phyloP scores from a whole-genome alignment of 2,329 filamentous ascomycete genomes.

The Hypoxylon sp. region DNA sequence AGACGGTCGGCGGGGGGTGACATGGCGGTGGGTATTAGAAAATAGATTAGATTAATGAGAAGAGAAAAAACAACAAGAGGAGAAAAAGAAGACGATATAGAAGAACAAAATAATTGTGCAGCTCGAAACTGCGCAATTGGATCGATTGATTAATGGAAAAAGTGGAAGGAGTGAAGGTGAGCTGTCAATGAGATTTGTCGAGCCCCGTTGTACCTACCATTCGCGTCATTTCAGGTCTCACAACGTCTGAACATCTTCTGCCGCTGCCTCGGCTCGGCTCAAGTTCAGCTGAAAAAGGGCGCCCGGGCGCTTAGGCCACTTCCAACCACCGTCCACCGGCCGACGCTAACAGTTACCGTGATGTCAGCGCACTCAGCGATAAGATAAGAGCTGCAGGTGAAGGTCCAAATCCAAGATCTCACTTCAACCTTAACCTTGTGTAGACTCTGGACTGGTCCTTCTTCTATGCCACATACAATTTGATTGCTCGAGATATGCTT shows the following conservation, averaged over 20 bases:
- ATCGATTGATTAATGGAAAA: constrained; percentile 18
- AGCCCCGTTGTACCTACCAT: constrained; percentile 11
- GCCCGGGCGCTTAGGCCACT: constrained; percentile 21
- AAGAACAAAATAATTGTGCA: constrained; percentile 15
- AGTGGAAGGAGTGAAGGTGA: constrained; percentile 26
- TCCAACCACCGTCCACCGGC: not conserved
- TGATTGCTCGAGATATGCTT: constrained; percentile 43
- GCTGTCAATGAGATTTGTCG: constrained; percentile 13
- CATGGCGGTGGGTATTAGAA: constrained; percentile 31
- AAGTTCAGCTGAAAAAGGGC: not conserved
- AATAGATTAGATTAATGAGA: constrained; percentile 22
- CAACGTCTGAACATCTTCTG: constrained; percentile 20
- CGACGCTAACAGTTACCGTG: not conserved
- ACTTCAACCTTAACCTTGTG: not conserved
- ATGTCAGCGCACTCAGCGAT: not conserved
- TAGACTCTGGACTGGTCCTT: no score
- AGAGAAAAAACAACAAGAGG: constrained; percentile 14
- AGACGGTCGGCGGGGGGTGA: constrained; percentile 42
- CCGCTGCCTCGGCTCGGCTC: constrained; percentile 32
- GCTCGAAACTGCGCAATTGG: constrained; percentile 13
- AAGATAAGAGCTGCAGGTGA: constrained; percentile 6
- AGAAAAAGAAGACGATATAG: constrained; percentile 14
- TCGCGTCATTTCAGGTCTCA: constrained; percentile 19
- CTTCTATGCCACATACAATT: constrained; percentile 14
- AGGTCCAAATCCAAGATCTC: not conserved